Evolutionary conservation across 805 yeast genomes (phyloP), one percentile per base, ranked within the genome.

Genomic region (Cyberlindnera samutprakarnensis): DNA sequence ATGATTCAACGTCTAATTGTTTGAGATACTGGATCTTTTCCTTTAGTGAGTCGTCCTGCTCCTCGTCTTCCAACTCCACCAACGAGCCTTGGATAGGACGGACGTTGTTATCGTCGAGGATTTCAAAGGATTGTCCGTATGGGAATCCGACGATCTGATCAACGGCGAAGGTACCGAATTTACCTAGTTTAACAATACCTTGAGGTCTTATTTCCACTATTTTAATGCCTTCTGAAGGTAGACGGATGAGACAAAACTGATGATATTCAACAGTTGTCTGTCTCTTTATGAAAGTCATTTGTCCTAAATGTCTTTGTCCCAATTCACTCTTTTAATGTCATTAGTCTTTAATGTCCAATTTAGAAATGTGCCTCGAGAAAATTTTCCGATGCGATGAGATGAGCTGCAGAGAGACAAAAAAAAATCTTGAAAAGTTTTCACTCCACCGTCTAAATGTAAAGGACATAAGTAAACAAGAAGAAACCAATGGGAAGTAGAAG

Each of bases 51-150:
- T 53, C 59, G 10, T 30, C 30, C 12, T 39, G 49, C 14, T 46
- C 57, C 14, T 42, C 54, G 10, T 38, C 50, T 12, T 49, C 53
- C 4, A 42, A 52, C 13, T 52, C 59, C 14, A 53, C 61, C 13
- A 29, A 68, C 57, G 36, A 59, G 56, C 42, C 42, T 6, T 28
- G 7, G 24, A 76, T 67, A 4, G 81, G 77, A 25, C 55, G 58
- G 10, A 75, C 73, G 18, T 54, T 54, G 31, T 62, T 62, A 37
- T 72, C 75, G 26, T 75, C 84, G 18, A 66, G 50, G 27, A 90
- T 80, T 50, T 90, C 96, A 59, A 88, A 92, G 1, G 94, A 75
- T 44, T 84, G 90, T 2, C 97, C 98, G 49, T 72, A 82, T 6
- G 87, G 81, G 46, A 66, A 78, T 3, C 96, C 96, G 25, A 90